Base-by-base conservation (phyloP, 108 stramenopile species). In the Pseudonitzschia delicatissima region DNA sequence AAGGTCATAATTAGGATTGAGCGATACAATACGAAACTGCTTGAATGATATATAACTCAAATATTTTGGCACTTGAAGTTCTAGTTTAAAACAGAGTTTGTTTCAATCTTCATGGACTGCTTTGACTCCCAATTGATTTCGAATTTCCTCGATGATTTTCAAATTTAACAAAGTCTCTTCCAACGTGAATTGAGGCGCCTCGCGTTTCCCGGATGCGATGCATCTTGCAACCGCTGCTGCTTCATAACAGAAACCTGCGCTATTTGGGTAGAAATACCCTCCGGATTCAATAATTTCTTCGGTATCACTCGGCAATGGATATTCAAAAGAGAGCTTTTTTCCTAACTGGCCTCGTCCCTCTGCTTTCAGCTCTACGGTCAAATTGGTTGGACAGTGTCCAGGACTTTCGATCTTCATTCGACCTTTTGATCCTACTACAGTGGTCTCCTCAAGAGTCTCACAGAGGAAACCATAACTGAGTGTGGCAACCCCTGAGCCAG, bases 181-280 rank as follows among this genome's bases (percentile, higher is more conserved):
- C 60, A 59, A 58, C 12, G 89, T 82, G 64, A 72, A 87, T 64
- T 91, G 86, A n/a, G 84, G 86, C 17, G 75, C 72, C 57, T 87
- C 90, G 5, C 44, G 68, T 42, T 85, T 83, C 3, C 93, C 93
- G 0, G 74, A 78, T 9, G 78, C 84, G 57, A 94, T 82, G 64
- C 88, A 91, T 59, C 88, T 67, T 18, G 85, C 85, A 5, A 91
- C 86, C 17, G 90, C 93, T 12, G 81, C 88, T 3, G 93, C 93
- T 61, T 94, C 93, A 60, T 90, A 94, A 20, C 53, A 63, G 23
- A 94, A 88, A 1, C 93, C 93, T 11, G 79, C 72, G 21, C 75
- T 77, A 73, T 94, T 94, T 4, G 93, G 93, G 64, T 90, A 94
- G 52, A 82, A 67, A 64, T 72, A 94, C 2, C 87, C 92, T 34